Conservation (phyloP, 768 basidiomycete species). For the Dacryopinax spathularia region DNA sequence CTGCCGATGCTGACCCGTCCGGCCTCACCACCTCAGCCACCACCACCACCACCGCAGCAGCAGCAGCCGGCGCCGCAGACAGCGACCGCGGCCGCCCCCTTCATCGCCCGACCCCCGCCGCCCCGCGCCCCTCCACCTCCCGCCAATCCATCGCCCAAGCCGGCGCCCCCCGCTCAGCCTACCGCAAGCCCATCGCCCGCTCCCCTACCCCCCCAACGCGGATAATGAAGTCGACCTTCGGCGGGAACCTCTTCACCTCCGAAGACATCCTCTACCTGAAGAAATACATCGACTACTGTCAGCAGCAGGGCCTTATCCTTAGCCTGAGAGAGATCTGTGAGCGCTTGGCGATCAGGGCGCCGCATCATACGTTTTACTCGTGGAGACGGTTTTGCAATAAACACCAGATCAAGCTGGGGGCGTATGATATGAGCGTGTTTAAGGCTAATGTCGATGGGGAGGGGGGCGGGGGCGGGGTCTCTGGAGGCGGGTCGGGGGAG, state of each 20-base stretch:
- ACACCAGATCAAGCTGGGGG: constrained; percentile 78
- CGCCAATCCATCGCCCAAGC: not conserved
- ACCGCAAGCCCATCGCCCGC: constrained; percentile 29
- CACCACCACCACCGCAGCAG: too few relatives aligned
- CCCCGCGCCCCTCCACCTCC: not conserved
- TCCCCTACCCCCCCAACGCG: constrained; percentile 74
- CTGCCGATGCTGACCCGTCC: too few relatives aligned
- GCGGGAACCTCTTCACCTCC: constrained; percentile 72
- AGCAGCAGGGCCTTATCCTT: constrained; percentile 53
- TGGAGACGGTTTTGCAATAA: constrained; percentile 89
- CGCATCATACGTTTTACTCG: constrained; percentile 87
- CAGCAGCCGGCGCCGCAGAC: not conserved
- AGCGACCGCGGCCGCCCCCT: not conserved
- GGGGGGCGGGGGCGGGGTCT: not conserved
- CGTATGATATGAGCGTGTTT: constrained; percentile 61
- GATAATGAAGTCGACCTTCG: constrained; percentile 78
- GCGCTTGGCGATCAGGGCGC: constrained; percentile 70
- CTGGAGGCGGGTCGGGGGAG: not conserved
- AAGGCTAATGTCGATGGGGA: constrained; percentile 27
- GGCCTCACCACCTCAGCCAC: too few relatives aligned
- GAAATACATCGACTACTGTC: constrained; percentile 81
- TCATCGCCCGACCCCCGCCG: not conserved
- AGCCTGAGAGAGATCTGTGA: constrained; percentile 77
- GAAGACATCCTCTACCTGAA: constrained; percentile 75
- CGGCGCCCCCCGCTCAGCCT: not conserved